phyloP scores from a whole-genome alignment of 306 rosid species.

The Inga leiocalycina region DNA sequence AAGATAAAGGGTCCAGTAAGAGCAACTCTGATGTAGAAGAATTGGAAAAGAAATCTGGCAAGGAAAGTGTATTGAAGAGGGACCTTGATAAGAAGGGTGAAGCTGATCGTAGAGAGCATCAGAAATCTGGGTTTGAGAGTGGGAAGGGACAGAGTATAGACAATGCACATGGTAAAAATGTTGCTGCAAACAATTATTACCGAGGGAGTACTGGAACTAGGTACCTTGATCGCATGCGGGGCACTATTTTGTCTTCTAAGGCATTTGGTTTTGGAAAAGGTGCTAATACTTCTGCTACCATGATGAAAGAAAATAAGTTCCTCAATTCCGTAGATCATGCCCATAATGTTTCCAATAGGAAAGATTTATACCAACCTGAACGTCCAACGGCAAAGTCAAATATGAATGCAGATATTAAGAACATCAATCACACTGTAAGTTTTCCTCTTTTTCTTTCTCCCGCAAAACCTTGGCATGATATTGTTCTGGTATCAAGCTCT shows the following conservation, averaged over 20 bases:
- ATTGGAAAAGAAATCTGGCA: constrained; percentile 77
- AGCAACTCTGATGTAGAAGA: constrained; percentile 98
- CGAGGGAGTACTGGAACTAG: constrained; percentile 80
- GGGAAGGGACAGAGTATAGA: constrained; percentile 60
- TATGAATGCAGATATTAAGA: constrained; percentile 71
- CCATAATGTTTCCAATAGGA: constrained; percentile 57
- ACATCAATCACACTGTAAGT: constrained; percentile 72
- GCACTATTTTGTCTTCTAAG: constrained; percentile 84
- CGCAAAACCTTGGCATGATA: not conserved
- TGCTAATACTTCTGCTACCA: constrained; percentile 48
- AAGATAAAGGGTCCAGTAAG: constrained; percentile 88
- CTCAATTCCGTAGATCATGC: constrained; percentile 66
- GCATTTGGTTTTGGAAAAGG: constrained; percentile 92
- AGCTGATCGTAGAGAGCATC: constrained; percentile 64
- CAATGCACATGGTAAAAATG: constrained; percentile 59
- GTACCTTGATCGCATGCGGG: constrained; percentile 91
- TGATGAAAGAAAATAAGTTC: constrained; percentile 67
- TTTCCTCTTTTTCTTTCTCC: not conserved
- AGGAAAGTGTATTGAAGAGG: constrained; percentile 79
- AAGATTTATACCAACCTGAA: constrained; percentile 66
- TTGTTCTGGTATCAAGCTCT: constrained; percentile 1
- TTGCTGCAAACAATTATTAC: constrained; percentile 47
- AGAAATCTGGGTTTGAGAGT: constrained; percentile 61
- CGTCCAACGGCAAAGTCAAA: constrained; percentile 60
- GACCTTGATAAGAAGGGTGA: constrained; percentile 75